Evolutionary conservation across 1,139 yeast genomes (phyloP).

Genomic region (Arxiozyma telluris): DNA sequence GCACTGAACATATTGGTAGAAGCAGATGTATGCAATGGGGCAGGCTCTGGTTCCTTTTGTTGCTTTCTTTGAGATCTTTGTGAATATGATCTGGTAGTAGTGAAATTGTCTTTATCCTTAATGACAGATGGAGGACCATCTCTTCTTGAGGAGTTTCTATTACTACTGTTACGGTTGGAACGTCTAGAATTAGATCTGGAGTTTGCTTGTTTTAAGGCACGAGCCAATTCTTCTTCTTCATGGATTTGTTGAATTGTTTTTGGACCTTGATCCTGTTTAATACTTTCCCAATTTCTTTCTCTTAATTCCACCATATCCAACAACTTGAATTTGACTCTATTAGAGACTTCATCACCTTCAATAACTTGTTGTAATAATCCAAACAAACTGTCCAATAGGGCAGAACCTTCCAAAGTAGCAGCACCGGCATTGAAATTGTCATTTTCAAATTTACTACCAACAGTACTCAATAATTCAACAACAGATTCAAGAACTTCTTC

Average conservation of each 20-base stretch:
- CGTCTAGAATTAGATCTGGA: constrained; percentile 29
- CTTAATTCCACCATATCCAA: constrained; percentile 83
- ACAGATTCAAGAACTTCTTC: constrained; percentile 91
- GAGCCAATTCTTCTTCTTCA: constrained; percentile 58
- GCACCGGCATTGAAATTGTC: constrained; percentile 26
- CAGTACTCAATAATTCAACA: constrained; percentile 79
- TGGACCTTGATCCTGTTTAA: constrained; percentile 66
- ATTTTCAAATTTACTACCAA: constrained; percentile 70
- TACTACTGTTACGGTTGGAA: constrained; percentile 11
- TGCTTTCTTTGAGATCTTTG: constrained; percentile 16
- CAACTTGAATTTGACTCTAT: constrained; percentile 81
- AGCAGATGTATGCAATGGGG: constrained; percentile 20
- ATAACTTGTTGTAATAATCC: constrained; percentile 51
- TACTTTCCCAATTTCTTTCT: constrained; percentile 37
- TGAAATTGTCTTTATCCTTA: constrained; percentile 23
- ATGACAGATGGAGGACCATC: constrained; percentile 13
- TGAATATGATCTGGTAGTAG: constrained; percentile 26
- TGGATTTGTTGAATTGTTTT: constrained; percentile 90
- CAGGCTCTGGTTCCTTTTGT: constrained; percentile 19
- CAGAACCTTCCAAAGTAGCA: constrained; percentile 28
- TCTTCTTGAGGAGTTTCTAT: constrained; percentile 5
- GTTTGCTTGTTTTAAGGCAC: constrained; percentile 19
- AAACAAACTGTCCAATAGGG: constrained; percentile 53
- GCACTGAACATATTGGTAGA: constrained; percentile 30
- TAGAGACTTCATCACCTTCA: constrained; percentile 50